A percentile compares a stretch with the other conserved stretches of the same genome.
Evolutionary conservation across 495 filamentous ascomycete genomes (phyloP).

Genomic region (Coniosporium apollinis): DNA sequence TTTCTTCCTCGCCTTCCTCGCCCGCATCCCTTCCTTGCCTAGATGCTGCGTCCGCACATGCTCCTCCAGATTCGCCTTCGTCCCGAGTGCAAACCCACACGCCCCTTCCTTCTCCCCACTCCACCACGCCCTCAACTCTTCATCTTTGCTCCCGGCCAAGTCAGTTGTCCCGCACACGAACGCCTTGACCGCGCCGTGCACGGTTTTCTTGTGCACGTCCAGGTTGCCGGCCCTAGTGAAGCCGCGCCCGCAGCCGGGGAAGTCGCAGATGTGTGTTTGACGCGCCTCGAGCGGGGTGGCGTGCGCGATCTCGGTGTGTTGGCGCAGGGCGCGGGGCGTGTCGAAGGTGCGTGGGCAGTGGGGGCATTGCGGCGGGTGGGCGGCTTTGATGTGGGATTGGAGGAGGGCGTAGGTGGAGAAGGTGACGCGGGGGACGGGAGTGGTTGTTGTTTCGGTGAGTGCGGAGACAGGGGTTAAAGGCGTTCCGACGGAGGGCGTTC

Average conservation of each 20-base stretch:
- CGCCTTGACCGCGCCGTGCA: conserved; percentile 48
- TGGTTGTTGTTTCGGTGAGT: conserved; percentile 6
- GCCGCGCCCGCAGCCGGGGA: conserved; percentile 44
- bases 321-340: conserved; percentile 38
- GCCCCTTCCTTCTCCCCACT: conserved; percentile 45
- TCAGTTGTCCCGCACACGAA: conserved; percentile 61
- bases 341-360: conserved; percentile 51
- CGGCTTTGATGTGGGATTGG: conserved; percentile 49
- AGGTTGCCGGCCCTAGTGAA: conserved; percentile 71
- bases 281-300: conserved; percentile 26
- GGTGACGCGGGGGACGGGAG: conserved; percentile 23
- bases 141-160: conserved; percentile 36
- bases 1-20: conserved; percentile 23
- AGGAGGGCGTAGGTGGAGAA: conserved; percentile 59
- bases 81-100: conserved; percentile 51
- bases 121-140: conserved; percentile 39
- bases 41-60: conserved; percentile 66
- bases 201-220: conserved; percentile 55
- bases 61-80: conserved; percentile 60
- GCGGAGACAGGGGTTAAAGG: too few relatives aligned
- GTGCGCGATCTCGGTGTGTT: conserved; percentile 26
- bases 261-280: conserved; percentile 40
- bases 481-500: too few relatives aligned
- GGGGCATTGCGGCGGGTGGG: conserved; percentile 58
- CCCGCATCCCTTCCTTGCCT: conserved; percentile 30